Percentiles rank a stretch among this genome's conserved stretches.
These are phyloP conservation scores for Tetrastigma voinierianum DNA, from an alignment of 164 flowering plant species.

Conservation along the genomic window DNA sequence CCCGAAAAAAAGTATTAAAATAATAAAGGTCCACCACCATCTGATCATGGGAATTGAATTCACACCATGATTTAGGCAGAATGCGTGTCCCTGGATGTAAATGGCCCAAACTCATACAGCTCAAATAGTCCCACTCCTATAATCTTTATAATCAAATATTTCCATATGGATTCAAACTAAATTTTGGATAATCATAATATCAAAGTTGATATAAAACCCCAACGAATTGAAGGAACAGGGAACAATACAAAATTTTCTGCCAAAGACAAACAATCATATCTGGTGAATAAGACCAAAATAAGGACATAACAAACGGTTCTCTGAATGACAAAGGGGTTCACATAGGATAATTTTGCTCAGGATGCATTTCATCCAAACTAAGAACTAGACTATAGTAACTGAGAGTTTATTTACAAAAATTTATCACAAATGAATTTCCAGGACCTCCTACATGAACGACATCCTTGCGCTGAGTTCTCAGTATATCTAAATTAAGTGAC, in stretches of 20 bases:
- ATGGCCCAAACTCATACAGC: not conserved
- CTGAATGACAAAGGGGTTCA: too few species aligned
- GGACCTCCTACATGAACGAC: too few species aligned
- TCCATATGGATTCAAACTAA: not conserved
- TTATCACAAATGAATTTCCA: too few species aligned
- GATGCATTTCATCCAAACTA: too few species aligned
- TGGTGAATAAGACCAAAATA: not conserved
- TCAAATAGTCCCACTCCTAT: not conserved
- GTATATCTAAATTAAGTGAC: too few species aligned
- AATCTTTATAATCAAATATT: not conserved
- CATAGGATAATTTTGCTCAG: too few species aligned
- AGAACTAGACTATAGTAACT: too few species aligned
- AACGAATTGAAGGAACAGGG: not conserved
- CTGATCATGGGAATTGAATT: not conserved
- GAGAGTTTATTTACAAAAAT: too few species aligned
- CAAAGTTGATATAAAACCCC: not conserved
- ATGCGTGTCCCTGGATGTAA: too few species aligned
- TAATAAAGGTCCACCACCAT: not conserved
- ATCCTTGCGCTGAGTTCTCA: too few species aligned
- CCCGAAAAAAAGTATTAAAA: too few species aligned
- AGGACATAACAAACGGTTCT: not conserved
- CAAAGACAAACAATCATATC: not conserved
- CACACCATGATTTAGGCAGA: not conserved
- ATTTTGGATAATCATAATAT: too few species aligned
- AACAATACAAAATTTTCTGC: not conserved